Conservation (phyloP, 768 basidiomycete species). For the Mycena pura region DNA sequence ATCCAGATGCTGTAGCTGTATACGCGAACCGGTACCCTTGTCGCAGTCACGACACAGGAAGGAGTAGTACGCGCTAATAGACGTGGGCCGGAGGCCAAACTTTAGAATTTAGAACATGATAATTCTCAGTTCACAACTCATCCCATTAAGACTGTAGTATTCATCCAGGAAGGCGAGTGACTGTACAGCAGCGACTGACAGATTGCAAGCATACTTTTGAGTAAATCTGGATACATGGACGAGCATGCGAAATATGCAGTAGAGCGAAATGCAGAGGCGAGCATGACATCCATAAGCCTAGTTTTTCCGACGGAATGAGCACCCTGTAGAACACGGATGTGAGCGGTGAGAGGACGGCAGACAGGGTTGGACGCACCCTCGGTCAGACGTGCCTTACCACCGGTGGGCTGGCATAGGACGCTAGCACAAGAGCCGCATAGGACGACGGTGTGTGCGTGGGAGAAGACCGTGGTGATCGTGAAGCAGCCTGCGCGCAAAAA, state of each 20-base stretch:
- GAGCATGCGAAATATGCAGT: slow-evolving; percentile 3
- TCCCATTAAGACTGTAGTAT: not conserved
- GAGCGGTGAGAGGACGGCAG: not conserved
- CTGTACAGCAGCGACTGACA: slow-evolving; percentile 9
- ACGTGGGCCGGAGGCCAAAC: slow-evolving; percentile 44
- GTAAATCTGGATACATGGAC: slow-evolving; percentile 23
- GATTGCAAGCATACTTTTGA: slow-evolving; percentile 24
- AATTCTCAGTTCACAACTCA: not conserved
- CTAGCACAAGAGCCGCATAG: slow-evolving; percentile 92
- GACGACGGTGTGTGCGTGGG: slow-evolving; percentile 98
- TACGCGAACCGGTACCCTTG: slow-evolving; percentile 65
- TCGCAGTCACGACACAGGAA: slow-evolving; percentile 84
- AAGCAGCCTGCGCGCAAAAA: slow-evolving; percentile 76
- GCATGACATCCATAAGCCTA: slow-evolving; percentile 51
- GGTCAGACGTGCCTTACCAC: slow-evolving; percentile 96
- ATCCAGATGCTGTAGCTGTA: slow-evolving; percentile 57
- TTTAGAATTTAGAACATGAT: slow-evolving; percentile 1
- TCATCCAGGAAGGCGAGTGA: slow-evolving; percentile 10
- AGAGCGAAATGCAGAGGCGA: slow-evolving; percentile 16
- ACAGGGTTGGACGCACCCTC: slow-evolving; percentile 72
- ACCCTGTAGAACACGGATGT: slow-evolving; percentile 60
- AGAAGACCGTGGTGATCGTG: slow-evolving; percentile 97
- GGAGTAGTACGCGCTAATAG: slow-evolving; percentile 72
- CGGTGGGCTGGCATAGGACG: slow-evolving; percentile 97
- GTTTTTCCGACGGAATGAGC: slow-evolving; percentile 98